Conservation (phyloP, 1,284 basidiomycete species). For the Gomphus sp. region DNA sequence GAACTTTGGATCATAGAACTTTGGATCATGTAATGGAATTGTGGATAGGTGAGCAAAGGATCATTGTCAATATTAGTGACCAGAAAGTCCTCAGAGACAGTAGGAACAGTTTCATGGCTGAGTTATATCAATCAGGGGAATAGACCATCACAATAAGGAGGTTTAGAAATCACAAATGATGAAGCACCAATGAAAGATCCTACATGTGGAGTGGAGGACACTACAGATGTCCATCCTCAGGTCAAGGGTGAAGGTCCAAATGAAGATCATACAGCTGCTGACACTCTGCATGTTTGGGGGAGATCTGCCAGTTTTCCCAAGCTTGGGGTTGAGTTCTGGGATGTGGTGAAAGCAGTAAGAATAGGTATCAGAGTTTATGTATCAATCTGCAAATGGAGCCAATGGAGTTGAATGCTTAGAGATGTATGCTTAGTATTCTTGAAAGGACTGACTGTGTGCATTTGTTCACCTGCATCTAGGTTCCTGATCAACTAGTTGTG, state of each 20-base stretch:
- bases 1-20: too few relatives aligned
- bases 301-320: slow-evolving; percentile 46
- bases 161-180: not conserved
- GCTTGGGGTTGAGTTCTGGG: slow-evolving; percentile 10
- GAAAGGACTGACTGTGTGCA: not conserved
- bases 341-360: slow-evolving; percentile 39
- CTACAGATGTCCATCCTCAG: slow-evolving; percentile 31
- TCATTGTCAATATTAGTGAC: too few relatives aligned
- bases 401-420: slow-evolving; percentile 64
- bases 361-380: slow-evolving; percentile 66
- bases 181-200: not conserved
- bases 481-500: slow-evolving; percentile 78
- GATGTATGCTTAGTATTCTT: not conserved
- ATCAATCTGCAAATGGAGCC: slow-evolving; percentile 71
- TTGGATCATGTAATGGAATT: too few relatives aligned
- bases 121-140: too few relatives aligned
- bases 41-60: too few relatives aligned
- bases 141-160: not conserved
- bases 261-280: slow-evolving; percentile 13
- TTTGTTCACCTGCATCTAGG: slow-evolving; percentile 44
- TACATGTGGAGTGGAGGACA: slow-evolving; percentile 11
- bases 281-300: slow-evolving; percentile 9
- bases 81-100: too few relatives aligned
- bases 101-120: too few relatives aligned
- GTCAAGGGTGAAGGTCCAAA: slow-evolving; percentile 11